phyloP scores from a whole-genome alignment of 768 basidiomycete species.

The Suillus placidus region DNA sequence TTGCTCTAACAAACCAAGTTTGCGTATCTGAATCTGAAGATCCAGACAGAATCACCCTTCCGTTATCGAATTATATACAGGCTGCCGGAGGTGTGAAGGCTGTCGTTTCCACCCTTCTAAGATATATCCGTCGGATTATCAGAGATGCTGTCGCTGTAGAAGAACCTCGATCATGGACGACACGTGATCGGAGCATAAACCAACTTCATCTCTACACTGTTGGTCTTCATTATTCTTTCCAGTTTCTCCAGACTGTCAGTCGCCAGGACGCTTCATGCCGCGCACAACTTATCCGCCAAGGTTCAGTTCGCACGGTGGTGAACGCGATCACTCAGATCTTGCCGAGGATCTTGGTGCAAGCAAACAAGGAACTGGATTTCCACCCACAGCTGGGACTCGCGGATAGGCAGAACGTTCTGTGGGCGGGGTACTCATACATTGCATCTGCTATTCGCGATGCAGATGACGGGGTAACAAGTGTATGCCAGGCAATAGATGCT shows the following conservation, averaged over 20 bases:
- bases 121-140: not conserved
- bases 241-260: not conserved
- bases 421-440: not conserved
- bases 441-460: not conserved
- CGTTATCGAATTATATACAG: not conserved
- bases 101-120: not conserved
- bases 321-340: not conserved
- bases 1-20: not conserved
- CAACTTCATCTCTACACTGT: not conserved
- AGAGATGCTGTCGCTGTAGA: not conserved
- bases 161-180: not conserved
- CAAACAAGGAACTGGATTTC: not conserved
- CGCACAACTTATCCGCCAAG: not conserved
- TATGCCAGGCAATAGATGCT: not conserved
- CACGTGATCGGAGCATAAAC: not conserved
- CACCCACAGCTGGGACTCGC: not conserved
- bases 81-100: conserved; percentile 1
- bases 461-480: not conserved
- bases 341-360: not conserved
- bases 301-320: not conserved
- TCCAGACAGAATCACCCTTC: not conserved
- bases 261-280: not conserved
- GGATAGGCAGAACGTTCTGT: not conserved
- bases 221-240: not conserved
- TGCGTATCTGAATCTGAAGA: conserved; percentile 2